Evolutionary conservation across 257 asterid species (phyloP), one percentile per base, ranked within the genome.

Genomic region (Eustoma russellianum): DNA sequence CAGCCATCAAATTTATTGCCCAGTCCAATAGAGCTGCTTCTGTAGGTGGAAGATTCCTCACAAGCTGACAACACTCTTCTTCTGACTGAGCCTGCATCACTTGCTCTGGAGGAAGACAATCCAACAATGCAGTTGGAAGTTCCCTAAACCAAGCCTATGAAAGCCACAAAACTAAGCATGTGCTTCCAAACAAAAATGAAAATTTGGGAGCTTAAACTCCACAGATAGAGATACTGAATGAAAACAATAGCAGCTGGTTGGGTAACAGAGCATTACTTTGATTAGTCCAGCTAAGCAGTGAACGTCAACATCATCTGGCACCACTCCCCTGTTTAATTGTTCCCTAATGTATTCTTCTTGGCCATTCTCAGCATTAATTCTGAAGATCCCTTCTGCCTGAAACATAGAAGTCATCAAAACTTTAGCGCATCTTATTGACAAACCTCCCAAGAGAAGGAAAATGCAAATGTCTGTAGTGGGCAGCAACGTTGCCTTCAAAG

Each of bases 1-100:
- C 97, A 13, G 97, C 85, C 97, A 89, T 89, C 11, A 89, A 74
- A 77, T 89, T 83, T 35, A 89, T 48, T 12, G 93, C 97, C 97
- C 97, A 89, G 62, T 89, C 88, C 57, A 86, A 46, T 14, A 89
- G 79, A 33, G 95, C 86, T 41, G 77, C 74, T 70, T 89, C 95
- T 10, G 86, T 81, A 12, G 86, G 75, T 13, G 93, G 95, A 52
- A 89, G 94, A 33, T 67, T 72, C 63, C 80, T 81, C 69, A 81
- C 86, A 1, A 89, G 83, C 0, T n/a, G 81, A 44, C 68, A 48
- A 41, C 94, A 89, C 46, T 81, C 93, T 7, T 83, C 94, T 73
- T 89, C 95, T 0, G 94, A 53, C 55, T 79, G 79, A 0, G 90
- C 84, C 55, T 74, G 75, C 90, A 89, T 89, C 62, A 89, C 89